These are phyloP conservation scores for Iberis amara DNA, from an alignment of 441 rosid species.

Conservation along the genomic window DNA sequence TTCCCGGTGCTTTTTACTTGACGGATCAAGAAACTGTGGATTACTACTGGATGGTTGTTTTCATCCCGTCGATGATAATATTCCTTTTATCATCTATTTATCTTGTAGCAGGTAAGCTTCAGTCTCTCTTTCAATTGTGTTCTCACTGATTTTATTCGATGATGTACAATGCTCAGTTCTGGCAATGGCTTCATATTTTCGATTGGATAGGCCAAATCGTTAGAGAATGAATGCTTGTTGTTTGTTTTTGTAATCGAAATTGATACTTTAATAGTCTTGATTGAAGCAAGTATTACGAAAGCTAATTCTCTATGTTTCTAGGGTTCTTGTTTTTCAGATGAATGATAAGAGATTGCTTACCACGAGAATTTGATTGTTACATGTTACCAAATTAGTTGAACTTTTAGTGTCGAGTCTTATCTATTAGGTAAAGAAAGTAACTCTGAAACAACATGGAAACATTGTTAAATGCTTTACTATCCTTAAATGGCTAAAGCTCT, in stretches of 20 bases:
- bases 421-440: neutral
- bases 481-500: slow-evolving; percentile 2
- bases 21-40: slow-evolving; percentile 84
- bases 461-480: slow-evolving; percentile 1
- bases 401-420: neutral
- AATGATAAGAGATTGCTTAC: neutral
- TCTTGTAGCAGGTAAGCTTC: slow-evolving; percentile 59
- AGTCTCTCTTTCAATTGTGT: neutral
- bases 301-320: neutral
- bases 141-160: neutral
- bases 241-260: slow-evolving; percentile 4
- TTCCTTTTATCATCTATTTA: slow-evolving; percentile 57
- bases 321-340: neutral
- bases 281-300: no score
- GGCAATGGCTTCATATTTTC: neutral
- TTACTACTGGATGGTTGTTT: slow-evolving; percentile 83
- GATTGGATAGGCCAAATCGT: neutral
- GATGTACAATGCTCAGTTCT: slow-evolving; percentile 1
- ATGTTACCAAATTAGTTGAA: slow-evolving; percentile 2
- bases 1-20: slow-evolving; percentile 68
- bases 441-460: neutral
- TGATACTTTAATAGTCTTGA: no score
- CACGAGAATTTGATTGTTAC: slow-evolving; percentile 6
- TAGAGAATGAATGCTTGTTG: slow-evolving; percentile 5
- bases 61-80: slow-evolving; percentile 52